Evolutionary conservation across 2,329 filamentous ascomycete species (phyloP), one percentile per base, ranked within the genome.

Genomic region (Pseudocercospora macadamiae): DNA sequence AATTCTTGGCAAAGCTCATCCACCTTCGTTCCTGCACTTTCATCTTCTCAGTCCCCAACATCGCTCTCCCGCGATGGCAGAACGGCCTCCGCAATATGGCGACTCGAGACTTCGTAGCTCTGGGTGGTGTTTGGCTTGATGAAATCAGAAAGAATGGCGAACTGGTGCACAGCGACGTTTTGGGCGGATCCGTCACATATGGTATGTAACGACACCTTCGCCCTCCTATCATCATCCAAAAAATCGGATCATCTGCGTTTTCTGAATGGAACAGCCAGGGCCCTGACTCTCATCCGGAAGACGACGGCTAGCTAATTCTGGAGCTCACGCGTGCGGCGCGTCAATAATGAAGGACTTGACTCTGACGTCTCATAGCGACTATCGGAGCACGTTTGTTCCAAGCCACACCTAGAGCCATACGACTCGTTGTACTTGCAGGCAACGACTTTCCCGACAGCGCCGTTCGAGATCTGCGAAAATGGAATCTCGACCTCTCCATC

Each of bases 101-200:
- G 2, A 26, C n/a, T 7, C 42, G 9, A 2, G 10, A 3, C 1
- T 65, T 67, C 18, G 42, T 66, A 16, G 52, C 65, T 1, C 55
- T 65, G 18, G 65, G 65, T 12, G 68, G 68, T n/a, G 64, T 70
- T 12, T 71, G 69, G 69, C 64, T 71, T 1, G 69, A 71, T 48
- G 68, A 69, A 42, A 70, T 71, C 8, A 60, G 61, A 19, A 60
- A 53, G 8, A 56, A 47, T 4, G 64, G 57, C 42, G 16, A 63
- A 21, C 48, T 51, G 6, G 47, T 59, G 9, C 48, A 61, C 19
- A 18, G 49, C 9, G 60, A 68, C 47, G 57, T 69, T 4, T 53
- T 66, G 2, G 68, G 68, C 18, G 67, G 69, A n/a, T 66, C 64
- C 5, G 62, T 68, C 10, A 61, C 65, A 7, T 69, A 63, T 47